These are phyloP conservation scores for Plectranthus barbatus DNA, from an alignment of 257 asterid genomes.

Conservation along the genomic window DNA sequence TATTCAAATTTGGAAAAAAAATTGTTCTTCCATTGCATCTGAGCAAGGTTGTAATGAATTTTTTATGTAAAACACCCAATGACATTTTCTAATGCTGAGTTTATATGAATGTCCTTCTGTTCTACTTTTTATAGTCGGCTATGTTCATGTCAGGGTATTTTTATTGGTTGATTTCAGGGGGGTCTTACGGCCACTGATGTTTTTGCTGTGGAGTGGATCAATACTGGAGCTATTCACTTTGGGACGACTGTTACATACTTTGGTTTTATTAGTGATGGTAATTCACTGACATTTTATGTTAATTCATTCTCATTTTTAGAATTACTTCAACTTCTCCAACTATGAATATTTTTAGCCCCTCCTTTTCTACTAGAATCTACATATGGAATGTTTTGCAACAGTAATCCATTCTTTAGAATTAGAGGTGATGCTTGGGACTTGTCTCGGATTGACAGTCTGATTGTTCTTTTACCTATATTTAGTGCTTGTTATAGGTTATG, in stretches of 20 bases:
- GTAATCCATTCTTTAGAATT: not conserved
- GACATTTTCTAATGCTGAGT: not conserved
- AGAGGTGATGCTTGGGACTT: not conserved
- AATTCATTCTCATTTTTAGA: not conserved
- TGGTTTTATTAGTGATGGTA: conserved; percentile 94
- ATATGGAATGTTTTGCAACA: not conserved
- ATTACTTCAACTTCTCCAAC: not conserved
- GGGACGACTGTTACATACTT: conserved; percentile 90
- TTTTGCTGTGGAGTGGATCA: conserved; percentile 96
- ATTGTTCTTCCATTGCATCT: not conserved
- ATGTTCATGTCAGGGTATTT: conserved; percentile 13
- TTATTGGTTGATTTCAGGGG: conserved; percentile 51
- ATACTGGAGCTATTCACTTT: conserved; percentile 86
- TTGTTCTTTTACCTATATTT: conserved; percentile 1
- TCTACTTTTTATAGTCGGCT: not conserved
- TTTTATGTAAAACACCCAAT: not conserved
- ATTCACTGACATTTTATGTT: conserved; percentile 14
- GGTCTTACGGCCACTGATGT: conserved; percentile 97
- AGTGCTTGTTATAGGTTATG: conserved; percentile 6
- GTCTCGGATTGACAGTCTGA: conserved; percentile 1
- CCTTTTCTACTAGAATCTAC: not conserved
- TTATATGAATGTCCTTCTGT: not conserved
- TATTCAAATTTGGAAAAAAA: not conserved
- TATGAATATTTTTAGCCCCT: not conserved
- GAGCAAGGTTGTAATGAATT: not conserved